Evolutionary conservation across 2,329 filamentous ascomycete genomes (phyloP).

Genomic region (Phialophora macrospora): DNA sequence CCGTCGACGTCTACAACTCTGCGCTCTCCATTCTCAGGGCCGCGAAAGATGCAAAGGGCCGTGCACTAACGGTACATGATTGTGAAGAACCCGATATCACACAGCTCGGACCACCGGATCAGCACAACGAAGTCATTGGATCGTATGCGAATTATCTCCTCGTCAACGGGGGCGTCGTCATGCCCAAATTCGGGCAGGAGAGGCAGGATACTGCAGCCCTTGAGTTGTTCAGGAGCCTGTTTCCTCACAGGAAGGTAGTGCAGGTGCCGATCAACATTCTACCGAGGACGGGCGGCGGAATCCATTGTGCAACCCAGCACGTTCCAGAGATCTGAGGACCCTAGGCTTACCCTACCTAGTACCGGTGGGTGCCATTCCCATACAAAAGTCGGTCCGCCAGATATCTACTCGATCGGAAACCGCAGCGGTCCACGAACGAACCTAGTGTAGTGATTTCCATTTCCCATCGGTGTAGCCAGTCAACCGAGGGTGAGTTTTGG

Average conservation of each 20-base stretch:
- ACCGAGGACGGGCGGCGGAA: conserved; percentile 42
- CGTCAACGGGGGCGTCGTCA: conserved; percentile 42
- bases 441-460: not conserved
- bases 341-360: not conserved
- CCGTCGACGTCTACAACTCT: conserved; percentile 41
- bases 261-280: conserved; percentile 42
- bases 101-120: conserved; percentile 14
- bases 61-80: conserved; percentile 38
- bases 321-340: conserved; percentile 32
- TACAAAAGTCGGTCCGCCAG: not conserved
- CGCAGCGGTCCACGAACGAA: not conserved
- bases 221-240: conserved; percentile 38
- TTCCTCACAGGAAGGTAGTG: conserved; percentile 40
- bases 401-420: not conserved
- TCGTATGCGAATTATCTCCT: conserved; percentile 45
- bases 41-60: conserved; percentile 39
- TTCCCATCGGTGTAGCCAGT: not conserved
- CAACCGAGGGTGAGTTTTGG: not conserved
- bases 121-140: conserved; percentile 31
- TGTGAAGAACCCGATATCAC: conserved; percentile 41
- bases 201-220: conserved; percentile 39
- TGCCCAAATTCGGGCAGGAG: conserved; percentile 42
- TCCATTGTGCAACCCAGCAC: conserved; percentile 45
- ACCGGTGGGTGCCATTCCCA: not conserved
- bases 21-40: conserved; percentile 36